These are phyloP conservation scores for Nakataea oryzae DNA, from an alignment of 2,329 filamentous ascomycete species.

Conservation along the genomic window DNA sequence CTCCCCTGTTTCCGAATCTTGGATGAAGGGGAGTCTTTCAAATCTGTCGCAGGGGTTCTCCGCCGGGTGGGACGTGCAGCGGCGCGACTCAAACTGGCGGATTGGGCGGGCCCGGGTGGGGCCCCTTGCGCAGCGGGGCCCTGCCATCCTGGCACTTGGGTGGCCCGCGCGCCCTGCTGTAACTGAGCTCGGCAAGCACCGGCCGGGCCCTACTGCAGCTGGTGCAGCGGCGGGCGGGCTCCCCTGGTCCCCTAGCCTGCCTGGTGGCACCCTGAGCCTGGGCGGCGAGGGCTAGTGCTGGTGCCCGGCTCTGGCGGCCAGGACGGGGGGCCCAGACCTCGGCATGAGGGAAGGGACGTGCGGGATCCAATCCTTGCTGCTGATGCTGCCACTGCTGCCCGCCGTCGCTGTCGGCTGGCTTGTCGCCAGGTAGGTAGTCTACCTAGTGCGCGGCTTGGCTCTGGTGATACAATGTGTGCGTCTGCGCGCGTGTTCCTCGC, in stretches of 20 bases:
- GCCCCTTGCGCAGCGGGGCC: background rate
- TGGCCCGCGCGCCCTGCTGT: background rate
- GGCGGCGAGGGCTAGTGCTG: no score
- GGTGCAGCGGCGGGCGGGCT: background rate
- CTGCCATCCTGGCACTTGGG: no score
- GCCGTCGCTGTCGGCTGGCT: no score
- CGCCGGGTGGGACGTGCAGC: slow-evolving; percentile 1
- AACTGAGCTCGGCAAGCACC: background rate
- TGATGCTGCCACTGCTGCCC: no score
- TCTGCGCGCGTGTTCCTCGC: background rate
- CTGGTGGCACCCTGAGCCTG: no score
- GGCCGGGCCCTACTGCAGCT: background rate
- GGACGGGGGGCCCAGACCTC: no score
- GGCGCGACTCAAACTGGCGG: background rate
- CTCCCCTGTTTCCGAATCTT: slow-evolving; percentile 1
- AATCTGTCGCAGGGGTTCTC: slow-evolving; percentile 5
- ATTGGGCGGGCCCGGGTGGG: background rate
- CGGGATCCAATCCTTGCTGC: no score
- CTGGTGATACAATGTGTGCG: no score
- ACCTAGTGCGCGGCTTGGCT: no score
- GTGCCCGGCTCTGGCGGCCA: background rate
- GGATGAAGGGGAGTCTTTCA: slow-evolving; percentile 3
- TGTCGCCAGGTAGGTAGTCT: no score
- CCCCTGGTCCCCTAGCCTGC: no score
- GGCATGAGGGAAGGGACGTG: background rate